Base-by-base conservation (phyloP, 1,284 basidiomycete genomes). In the Trichosporon sp. region DNA sequence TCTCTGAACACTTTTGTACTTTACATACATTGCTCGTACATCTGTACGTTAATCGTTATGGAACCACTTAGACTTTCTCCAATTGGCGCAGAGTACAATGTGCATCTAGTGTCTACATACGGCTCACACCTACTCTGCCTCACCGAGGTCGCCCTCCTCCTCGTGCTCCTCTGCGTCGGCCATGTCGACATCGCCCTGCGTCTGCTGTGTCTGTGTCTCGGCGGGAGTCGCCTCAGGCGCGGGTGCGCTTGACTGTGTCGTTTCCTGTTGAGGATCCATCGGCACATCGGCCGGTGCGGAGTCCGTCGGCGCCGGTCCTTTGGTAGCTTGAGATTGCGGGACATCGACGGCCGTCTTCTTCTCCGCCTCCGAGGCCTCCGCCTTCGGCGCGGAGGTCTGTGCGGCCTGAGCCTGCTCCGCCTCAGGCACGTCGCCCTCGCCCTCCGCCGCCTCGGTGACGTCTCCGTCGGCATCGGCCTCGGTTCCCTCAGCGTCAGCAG, bases 91-190 rank as follows among this genome's bases (percentile, higher is more conserved):
- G 27, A n/a, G n/a, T 19, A 46, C 27, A 46, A 19, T 32, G 27
- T 54, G 25, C 49, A 29, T 29, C 49, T 54, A 54, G 13, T 27
- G 25, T 54, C 40, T 44, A 44, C 40, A 44, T 44, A 44, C 40
- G 23, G 25, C 23, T 23, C 49, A 31, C 25, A 9, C 1, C 44
- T 46, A 54, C 46, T 61, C 60, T 14, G 49, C 60, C 56, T 65
- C 60, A 29, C 56, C 63, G 14, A 57, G 60, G 49, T 44, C 57
- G 19, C 58, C 63, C 25, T 31, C 46, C 11, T 58, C 40, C 16
- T 59, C 56, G 16, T 29, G 36, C 40, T 56, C 33, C 32, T 27
- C 54, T 25, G 21, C 56, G 31, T 61, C 44, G 8, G 56, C 59
- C 32, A 65, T 58, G 27, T 58, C 29, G 25, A 58, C 63, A 11